Evolutionary conservation across 768 basidiomycete genomes (phyloP).

Genomic region (Lentinula aciculospora): DNA sequence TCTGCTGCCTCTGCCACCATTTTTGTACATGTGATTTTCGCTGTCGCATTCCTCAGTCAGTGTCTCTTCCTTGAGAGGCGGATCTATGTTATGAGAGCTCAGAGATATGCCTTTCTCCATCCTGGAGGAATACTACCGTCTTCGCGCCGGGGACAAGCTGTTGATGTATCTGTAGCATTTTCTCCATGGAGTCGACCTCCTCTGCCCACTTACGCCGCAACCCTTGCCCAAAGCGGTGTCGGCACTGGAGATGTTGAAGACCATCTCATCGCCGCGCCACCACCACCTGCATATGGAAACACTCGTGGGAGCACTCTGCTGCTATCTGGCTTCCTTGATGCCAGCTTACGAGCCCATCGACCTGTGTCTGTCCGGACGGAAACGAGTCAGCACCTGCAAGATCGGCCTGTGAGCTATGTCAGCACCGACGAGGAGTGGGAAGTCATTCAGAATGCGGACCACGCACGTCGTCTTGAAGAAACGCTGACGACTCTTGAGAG

Average conservation of each 20-base stretch:
- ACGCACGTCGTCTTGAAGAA: constrained; percentile 49
- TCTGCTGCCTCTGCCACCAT: constrained; percentile 30
- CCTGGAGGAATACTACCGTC: constrained; percentile 50
- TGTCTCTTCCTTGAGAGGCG: constrained; percentile 60
- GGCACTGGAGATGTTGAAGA: constrained; percentile 78
- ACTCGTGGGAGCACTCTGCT: constrained; percentile 65
- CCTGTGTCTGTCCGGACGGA: constrained; percentile 28
- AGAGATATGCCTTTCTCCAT: constrained; percentile 54
- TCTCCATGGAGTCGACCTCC: constrained; percentile 72
- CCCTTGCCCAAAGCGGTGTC: constrained; percentile 59
- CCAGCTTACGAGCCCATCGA: constrained; percentile 43
- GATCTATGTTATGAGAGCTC: constrained; percentile 59
- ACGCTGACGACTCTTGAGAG: constrained; percentile 44
- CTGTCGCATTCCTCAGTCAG: constrained; percentile 39
- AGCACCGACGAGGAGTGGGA: constrained; percentile 56
- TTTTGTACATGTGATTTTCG: constrained; percentile 62
- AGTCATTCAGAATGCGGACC: constrained; percentile 44
- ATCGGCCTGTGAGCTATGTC: constrained; percentile 49
- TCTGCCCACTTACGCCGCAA: constrained; percentile 66
- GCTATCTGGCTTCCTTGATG: constrained; percentile 44
- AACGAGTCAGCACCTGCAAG: constrained; percentile 16
- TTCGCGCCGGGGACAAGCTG: constrained; percentile 20
- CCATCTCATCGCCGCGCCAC: constrained; percentile 56
- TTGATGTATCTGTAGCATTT: constrained; percentile 31
- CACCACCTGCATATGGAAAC: constrained; percentile 75